Evolutionary conservation across 2,329 filamentous ascomycete species (phyloP).

Genomic region (Penicillium frequentans): DNA sequence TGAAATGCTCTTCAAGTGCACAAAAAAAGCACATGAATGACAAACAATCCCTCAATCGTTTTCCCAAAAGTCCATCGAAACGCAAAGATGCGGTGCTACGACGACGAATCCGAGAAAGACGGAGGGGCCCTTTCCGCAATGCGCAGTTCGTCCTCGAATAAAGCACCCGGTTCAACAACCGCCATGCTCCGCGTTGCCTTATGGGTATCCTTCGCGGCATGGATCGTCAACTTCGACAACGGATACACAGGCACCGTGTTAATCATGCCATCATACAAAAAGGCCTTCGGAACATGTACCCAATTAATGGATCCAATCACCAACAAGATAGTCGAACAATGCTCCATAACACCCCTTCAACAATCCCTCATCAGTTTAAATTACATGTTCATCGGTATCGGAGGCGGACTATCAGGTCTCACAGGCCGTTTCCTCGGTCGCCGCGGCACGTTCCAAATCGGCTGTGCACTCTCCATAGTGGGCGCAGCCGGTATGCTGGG

Average conservation of each 20-base stretch:
- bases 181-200: constrained; percentile 22
- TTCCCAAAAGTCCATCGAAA: neutral
- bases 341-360: constrained; percentile 25
- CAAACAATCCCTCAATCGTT: neutral
- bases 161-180: constrained; percentile 9
- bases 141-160: neutral
- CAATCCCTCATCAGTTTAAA: constrained; percentile 29
- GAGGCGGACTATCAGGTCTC: constrained; percentile 21
- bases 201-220: constrained; percentile 23
- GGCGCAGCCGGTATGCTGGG: constrained; percentile 29
- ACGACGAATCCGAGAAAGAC: constrained; percentile 5
- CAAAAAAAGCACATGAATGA: neutral
- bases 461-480: constrained; percentile 23
- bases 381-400: constrained; percentile 28
- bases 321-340: constrained; percentile 10
- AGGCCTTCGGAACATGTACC: constrained; percentile 23
- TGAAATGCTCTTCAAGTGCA: neutral
- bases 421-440: constrained; percentile 21
- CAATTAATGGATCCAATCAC: constrained; percentile 13
- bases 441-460: constrained; percentile 23
- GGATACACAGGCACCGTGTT: constrained; percentile 24
- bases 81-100: constrained; percentile 4
- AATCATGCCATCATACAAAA: constrained; percentile 26
- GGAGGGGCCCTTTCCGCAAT: neutral
- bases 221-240: constrained; percentile 27